Conservation (phyloP, 345 rosid species). For the Crucihimalaya himalaica region DNA sequence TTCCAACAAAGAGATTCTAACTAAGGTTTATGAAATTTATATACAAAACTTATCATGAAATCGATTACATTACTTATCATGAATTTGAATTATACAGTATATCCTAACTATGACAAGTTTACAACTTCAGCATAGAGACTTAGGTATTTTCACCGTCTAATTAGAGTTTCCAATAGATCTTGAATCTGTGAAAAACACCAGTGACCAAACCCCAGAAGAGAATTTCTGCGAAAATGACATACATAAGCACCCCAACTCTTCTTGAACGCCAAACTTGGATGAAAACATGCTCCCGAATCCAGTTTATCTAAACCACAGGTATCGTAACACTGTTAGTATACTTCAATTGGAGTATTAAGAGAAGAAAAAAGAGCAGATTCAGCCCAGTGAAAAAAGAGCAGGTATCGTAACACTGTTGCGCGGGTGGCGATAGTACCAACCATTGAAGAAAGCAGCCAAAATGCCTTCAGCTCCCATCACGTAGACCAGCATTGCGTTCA, state of each 20-base stretch:
- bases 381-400: too few species aligned
- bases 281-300: conserved; percentile 72
- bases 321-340: background rate
- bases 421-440: conserved; percentile 81
- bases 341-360: background rate
- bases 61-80: background rate
- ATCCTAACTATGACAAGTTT: conserved; percentile 9
- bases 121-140: conserved; percentile 5
- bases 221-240: conserved; percentile 78
- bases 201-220: conserved; percentile 68
- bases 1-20: too few species aligned
- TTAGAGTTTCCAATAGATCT: conserved; percentile 81
- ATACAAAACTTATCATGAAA: background rate
- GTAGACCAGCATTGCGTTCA: conserved; percentile 94
- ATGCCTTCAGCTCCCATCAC: conserved; percentile 97
- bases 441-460: conserved; percentile 82
- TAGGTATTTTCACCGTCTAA: background rate
- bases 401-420: too few species aligned
- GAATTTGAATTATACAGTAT: background rate
- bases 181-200: conserved; percentile 55
- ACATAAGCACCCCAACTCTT: conserved; percentile 61
- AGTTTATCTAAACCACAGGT: conserved; percentile 44
- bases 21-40: too few species aligned
- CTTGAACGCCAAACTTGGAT: conserved; percentile 63
- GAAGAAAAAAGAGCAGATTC: background rate